Evolutionary conservation across 805 yeast genomes (phyloP).

Genomic region (Danielozyma ontarioensis): DNA sequence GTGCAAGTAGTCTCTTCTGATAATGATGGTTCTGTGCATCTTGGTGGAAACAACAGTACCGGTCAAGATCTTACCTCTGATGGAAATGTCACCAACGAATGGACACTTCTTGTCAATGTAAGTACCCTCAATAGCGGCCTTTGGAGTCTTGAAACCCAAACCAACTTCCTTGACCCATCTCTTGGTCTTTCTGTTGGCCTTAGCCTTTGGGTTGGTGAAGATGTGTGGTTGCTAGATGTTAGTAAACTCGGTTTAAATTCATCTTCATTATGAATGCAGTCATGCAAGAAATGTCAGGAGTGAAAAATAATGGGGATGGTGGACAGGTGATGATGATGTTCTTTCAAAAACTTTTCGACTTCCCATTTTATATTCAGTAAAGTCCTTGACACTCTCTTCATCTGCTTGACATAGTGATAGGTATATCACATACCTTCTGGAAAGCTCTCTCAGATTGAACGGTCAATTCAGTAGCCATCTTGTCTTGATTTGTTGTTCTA

Average conservation of each 20-base stretch:
- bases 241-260: slow-evolving; percentile 30
- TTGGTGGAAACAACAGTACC: slow-evolving; percentile 99
- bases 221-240: slow-evolving; percentile 95
- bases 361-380: too few species aligned
- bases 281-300: too few species aligned
- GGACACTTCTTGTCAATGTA: slow-evolving; percentile 99
- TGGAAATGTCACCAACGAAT: slow-evolving; percentile 92
- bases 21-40: slow-evolving; percentile 99
- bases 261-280: not conserved
- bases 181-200: slow-evolving; percentile 98
- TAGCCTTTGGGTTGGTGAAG: slow-evolving; percentile 99
- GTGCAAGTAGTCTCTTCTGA: slow-evolving; percentile 99
- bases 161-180: slow-evolving; percentile 99
- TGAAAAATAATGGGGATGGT: too few species aligned
- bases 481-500: too few species aligned
- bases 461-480: slow-evolving; percentile 99
- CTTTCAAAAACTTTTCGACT: too few species aligned
- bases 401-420: not conserved
- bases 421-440: slow-evolving; percentile 83
- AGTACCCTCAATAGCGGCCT: slow-evolving; percentile 95
- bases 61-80: slow-evolving; percentile 99
- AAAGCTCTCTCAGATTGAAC: slow-evolving; percentile 99
- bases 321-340: too few species aligned
- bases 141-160: slow-evolving; percentile 99
- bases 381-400: too few species aligned